Evolutionary conservation across 108 stramenopile species (phyloP).

Genomic region (Skeletonema tropicum): DNA sequence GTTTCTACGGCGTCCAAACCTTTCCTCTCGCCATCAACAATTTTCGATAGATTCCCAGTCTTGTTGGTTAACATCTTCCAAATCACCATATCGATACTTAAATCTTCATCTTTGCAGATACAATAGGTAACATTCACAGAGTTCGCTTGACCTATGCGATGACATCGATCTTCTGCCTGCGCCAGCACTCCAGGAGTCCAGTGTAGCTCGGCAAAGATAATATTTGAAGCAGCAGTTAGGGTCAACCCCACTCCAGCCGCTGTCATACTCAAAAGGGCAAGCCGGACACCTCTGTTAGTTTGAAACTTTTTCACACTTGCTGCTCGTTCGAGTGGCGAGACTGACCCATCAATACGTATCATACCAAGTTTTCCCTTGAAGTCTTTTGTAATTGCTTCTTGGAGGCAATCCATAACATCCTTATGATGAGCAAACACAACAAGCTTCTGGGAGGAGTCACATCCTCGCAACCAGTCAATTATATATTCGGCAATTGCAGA

Average conservation of each 20-base stretch:
- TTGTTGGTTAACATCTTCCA: conserved; percentile 85
- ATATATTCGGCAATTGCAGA: conserved; percentile 72
- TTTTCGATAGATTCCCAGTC: conserved; percentile 61
- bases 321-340: conserved; percentile 77
- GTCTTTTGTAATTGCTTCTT: conserved; percentile 56
- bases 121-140: conserved; percentile 89
- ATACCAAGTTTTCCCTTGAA: conserved; percentile 60
- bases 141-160: conserved; percentile 89
- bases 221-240: conserved; percentile 81
- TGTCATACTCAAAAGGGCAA: conserved; percentile 88
- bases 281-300: conserved; percentile 60
- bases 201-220: conserved; percentile 85
- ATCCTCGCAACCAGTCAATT: conserved; percentile 71
- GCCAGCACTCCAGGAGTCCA: conserved; percentile 89
- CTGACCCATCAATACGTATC: conserved; percentile 90
- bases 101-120: conserved; percentile 63
- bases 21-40: conserved; percentile 70
- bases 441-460: conserved; percentile 68
- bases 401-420: conserved; percentile 79
- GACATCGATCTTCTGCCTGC: conserved; percentile 94
- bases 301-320: conserved; percentile 84
- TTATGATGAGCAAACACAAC: conserved; percentile 93
- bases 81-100: conserved; percentile 69
- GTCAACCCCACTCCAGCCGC: conserved; percentile 93
- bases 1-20: conserved; percentile 40